Conservation (phyloP, 2,329 filamentous ascomycete genomes). For the Claviceps maximensis region DNA sequence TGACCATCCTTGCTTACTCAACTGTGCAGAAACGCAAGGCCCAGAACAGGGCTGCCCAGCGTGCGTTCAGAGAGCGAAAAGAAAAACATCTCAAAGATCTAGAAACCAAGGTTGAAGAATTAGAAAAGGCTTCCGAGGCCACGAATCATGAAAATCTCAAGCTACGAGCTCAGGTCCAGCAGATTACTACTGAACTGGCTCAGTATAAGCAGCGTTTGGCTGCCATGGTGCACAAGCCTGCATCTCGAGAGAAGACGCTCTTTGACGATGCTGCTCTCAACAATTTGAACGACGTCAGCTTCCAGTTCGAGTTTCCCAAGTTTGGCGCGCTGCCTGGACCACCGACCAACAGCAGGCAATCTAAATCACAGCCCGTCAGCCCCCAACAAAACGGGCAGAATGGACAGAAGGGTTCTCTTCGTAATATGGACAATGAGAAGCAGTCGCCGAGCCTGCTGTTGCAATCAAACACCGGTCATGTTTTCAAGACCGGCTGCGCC, state of each 20-base stretch:
- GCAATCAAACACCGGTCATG: constrained; percentile 21
- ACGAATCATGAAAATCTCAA: constrained; percentile 76
- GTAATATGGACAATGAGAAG: constrained; percentile 16
- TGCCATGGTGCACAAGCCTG: constrained; percentile 29
- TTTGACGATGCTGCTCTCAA: constrained; percentile 37
- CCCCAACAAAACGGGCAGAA: constrained; percentile 15
- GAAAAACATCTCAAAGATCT: constrained; percentile 81
- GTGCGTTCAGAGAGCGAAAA: constrained; percentile 88
- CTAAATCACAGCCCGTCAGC: constrained; percentile 20
- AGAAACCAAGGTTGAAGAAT: constrained; percentile 61
- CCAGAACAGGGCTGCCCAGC: constrained; percentile 83
- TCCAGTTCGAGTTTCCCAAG: constrained; percentile 91
- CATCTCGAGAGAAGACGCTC: constrained; percentile 26
- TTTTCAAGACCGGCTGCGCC: constrained; percentile 42
- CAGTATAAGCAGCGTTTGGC: constrained; percentile 85
- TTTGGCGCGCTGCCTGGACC: constrained; percentile 63
- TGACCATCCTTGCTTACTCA: constrained; percentile 6
- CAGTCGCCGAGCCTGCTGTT: constrained; percentile 11
- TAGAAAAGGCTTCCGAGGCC: constrained; percentile 71
- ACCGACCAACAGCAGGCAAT: constrained; percentile 14
- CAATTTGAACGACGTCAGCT: constrained; percentile 62
- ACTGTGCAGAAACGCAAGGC: constrained; percentile 73
- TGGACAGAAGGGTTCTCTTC: constrained; percentile 14
- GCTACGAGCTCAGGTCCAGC: constrained; percentile 77
- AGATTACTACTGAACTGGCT: constrained; percentile 68